Conservation (phyloP, 2,329 filamentous ascomycete genomes). For the Penicillium corylophilum region DNA sequence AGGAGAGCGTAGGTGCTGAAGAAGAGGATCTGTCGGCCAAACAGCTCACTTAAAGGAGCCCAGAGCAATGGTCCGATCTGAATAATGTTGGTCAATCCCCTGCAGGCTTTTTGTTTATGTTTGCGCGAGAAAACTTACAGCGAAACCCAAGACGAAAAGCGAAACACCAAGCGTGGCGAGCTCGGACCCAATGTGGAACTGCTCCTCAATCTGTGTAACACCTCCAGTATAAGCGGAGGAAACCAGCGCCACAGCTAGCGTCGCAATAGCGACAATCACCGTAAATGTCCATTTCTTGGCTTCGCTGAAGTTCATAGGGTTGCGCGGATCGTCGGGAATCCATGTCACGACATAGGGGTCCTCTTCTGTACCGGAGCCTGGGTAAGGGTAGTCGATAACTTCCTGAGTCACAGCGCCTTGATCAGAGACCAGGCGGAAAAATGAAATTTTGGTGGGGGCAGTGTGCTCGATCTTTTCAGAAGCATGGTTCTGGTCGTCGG, state of each 20-base stretch:
- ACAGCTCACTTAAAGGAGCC: constrained; percentile 66
- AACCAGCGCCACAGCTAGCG: constrained; percentile 67
- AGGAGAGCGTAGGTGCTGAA: constrained; percentile 55
- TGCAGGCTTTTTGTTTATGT: not conserved
- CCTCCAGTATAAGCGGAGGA: constrained; percentile 56
- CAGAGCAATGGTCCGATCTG: constrained; percentile 61
- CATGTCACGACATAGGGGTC: constrained; percentile 70
- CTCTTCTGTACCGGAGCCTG: constrained; percentile 62
- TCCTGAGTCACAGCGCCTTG: constrained; percentile 59
- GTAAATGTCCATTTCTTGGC: constrained; percentile 67
- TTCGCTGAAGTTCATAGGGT: constrained; percentile 61
- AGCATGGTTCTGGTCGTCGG: constrained; percentile 18
- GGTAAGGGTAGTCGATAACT: constrained; percentile 57
- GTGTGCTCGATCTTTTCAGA: constrained; percentile 30
- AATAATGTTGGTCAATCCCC: constrained; percentile 23
- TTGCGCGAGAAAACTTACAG: constrained; percentile 15
- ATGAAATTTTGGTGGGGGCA: constrained; percentile 30
- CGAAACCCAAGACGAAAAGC: constrained; percentile 63
- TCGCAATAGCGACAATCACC: constrained; percentile 62
- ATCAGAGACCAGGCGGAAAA: constrained; percentile 57
- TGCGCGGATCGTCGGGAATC: constrained; percentile 64
- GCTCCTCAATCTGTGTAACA: constrained; percentile 46
- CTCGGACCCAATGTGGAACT: constrained; percentile 55
- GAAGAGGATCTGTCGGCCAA: constrained; percentile 57
- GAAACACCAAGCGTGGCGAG: constrained; percentile 63